phyloP scores from a whole-genome alignment of 352 stramenopile species.

The Bremia lactucae region DNA sequence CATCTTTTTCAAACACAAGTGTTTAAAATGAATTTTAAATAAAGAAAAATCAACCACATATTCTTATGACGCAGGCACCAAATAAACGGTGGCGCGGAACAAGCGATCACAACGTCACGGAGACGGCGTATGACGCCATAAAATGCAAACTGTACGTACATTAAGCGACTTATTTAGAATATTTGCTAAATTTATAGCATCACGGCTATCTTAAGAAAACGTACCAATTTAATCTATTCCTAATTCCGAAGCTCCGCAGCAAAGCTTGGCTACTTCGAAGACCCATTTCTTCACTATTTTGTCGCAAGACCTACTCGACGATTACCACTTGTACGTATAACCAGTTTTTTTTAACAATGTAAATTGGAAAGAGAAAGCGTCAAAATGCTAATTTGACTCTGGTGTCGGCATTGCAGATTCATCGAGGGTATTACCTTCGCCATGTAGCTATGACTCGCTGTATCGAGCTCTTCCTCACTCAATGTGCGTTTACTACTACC shows the following conservation, averaged over 20 bases:
- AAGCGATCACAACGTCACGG: slow-evolving; percentile 72
- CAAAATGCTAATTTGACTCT: neutral
- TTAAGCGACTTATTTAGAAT: too few species aligned
- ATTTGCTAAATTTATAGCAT: too few species aligned
- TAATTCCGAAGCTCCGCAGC: slow-evolving; percentile 35
- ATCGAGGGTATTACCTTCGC: slow-evolving; percentile 67
- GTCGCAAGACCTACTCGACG: slow-evolving; percentile 50
- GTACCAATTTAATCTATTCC: slow-evolving; percentile 16
- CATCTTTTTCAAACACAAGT: too few species aligned
- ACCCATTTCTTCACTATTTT: slow-evolving; percentile 49
- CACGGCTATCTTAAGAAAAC: too few species aligned
- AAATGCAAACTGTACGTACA: slow-evolving; percentile 64
- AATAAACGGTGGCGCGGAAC: slow-evolving; percentile 32
- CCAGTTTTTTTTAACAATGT: too few species aligned
- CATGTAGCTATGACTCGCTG: slow-evolving; percentile 43
- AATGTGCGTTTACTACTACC: slow-evolving; percentile 7
- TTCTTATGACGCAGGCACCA: too few species aligned
- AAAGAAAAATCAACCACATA: too few species aligned
- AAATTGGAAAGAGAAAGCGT: neutral
- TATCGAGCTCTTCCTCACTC: slow-evolving; percentile 40
- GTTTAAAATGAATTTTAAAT: too few species aligned
- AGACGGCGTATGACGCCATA: slow-evolving; percentile 61
- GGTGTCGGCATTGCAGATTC: slow-evolving; percentile 32
- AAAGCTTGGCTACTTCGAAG: slow-evolving; percentile 45
- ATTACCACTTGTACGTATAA: slow-evolving; percentile 61